Base-by-base conservation (phyloP, 2,329 filamentous ascomycete species). In the Fusarium xylarioides region DNA sequence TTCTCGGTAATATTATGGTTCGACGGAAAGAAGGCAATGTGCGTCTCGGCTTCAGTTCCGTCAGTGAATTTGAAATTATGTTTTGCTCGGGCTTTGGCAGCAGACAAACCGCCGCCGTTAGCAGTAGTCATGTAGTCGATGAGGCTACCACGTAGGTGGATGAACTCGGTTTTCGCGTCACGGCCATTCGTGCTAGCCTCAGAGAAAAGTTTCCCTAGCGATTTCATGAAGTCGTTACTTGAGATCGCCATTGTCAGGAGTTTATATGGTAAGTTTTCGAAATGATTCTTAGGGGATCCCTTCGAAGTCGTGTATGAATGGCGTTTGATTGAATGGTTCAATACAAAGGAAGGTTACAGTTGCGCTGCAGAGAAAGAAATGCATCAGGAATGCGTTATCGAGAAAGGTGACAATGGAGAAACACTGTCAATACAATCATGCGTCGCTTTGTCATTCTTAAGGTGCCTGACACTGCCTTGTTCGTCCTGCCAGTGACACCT, bases 41-140 rank as follows among this genome's bases (percentile, higher is more conserved):
- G 19, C 2, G 62, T 73, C 28, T 60, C 35, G 18, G 66, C 67
- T 23, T 62, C 46, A n/a, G 11, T 66, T 21, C 73, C 77, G 44
- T 78, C 73, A 28, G 66, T 76, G 52, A 79, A 70, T 38, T 52
- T 63, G 11, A 77, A 42, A 3, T 40, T 49, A 35, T 75, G 62
- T 53, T 49, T 67, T 40, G 62, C 66, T 47, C 68, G 67, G 32
- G 68, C 66, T 44, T 53, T 67, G 42, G 74, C 70, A 9, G 56
- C 35, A 26, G 63, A 66, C 65, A 67, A 73, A 15, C 23, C 40
- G n/a, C n/a, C n/a, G 59, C 70, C 63, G 11, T 21, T 54, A 4
- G 49, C n/a, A 23, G 7, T 52, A 23, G 47, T 12, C 32, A 79
- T 34, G 18, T 63, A 74, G 32, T 57, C 30, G 34, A 78, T 26